Base-by-base conservation (phyloP, 306 rosid species). In the Aeschynomene evenia region DNA sequence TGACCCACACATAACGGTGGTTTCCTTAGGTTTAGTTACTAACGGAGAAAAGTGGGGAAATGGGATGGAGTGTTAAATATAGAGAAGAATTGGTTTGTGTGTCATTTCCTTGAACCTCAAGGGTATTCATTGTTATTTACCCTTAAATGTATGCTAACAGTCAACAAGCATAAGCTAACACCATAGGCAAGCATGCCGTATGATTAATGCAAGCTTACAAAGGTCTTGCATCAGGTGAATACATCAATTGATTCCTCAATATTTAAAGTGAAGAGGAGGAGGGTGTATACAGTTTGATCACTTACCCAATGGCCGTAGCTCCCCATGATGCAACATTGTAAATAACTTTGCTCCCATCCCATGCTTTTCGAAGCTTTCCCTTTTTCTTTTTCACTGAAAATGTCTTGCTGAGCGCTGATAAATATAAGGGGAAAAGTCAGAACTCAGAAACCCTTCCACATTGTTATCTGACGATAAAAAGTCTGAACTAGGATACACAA, bases 251-350 rank as follows among this genome's bases (percentile, higher is more conserved):
- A 33, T 58, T 72, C 45, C 52, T 49, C 7, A 18, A 19, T 26
- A 40, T 52, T 24, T 46, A 15, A 16, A 60, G 15, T 4, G 54
- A 46, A 56, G 39, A 4, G 37, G 39, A 4, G 37, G 21, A 15
- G 10, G 15, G 26, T 29, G 66, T 33, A 23, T 50, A n/a, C 13
- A 36, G 69, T 33, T 37, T 5, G 1, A 56, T 39, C 31, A 52
- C 85, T 79, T 83, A 94, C 98, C 98, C 98, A 13, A 94, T 82
- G 21, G 96, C 98, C 56, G 98, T 94, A 52, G 98, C 97, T 22
- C 98, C 96, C 98, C 98, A 90, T 19, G 98, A 94, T 33, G 98
- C 98, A 62, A 90, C 98, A 45, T 88, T 94, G 79, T 94, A 94
- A 52, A 94, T 78, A 78, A 90, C 96, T 85, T 87, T 87, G 87